Percentiles rank a stretch among this genome's conserved stretches.
phyloP scores from a whole-genome alignment of 164 flowering plant species.

The Macadamia tetraphylla region DNA sequence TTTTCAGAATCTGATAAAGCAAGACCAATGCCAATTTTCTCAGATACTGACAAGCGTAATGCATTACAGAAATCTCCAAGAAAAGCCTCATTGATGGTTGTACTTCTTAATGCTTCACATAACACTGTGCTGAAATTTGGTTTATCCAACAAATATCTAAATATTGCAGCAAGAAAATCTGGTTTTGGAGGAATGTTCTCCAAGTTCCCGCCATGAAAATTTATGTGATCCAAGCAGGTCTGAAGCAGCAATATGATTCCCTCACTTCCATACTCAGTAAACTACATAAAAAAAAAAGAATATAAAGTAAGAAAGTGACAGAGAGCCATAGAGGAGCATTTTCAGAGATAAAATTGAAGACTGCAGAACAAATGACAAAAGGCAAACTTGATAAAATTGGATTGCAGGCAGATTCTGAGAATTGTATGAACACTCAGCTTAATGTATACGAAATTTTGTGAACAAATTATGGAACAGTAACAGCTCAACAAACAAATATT shows the following conservation, averaged over 20 bases:
- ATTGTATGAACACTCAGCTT: too few species aligned
- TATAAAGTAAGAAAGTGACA: too few species aligned
- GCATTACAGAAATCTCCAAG: constrained; percentile 53
- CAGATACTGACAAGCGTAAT: constrained; percentile 49
- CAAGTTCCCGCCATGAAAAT: constrained; percentile 27
- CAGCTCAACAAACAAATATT: too few species aligned
- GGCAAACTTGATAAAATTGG: too few species aligned
- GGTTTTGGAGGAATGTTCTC: constrained; percentile 39
- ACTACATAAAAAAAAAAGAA: constrained; percentile 32
- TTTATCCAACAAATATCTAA: constrained; percentile 48
- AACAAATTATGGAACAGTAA: too few species aligned
- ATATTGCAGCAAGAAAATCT: constrained; percentile 33
- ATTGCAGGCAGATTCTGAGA: too few species aligned
- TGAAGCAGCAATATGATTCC: constrained; percentile 68
- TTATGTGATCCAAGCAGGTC: constrained; percentile 52
- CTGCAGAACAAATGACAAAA: neutral
- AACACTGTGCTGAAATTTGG: constrained; percentile 71
- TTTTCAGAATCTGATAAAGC: constrained; percentile 78
- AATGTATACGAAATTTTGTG: too few species aligned
- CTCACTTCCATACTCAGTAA: constrained; percentile 55
- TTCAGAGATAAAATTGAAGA: too few species aligned
- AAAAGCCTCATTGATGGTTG: constrained; percentile 38
- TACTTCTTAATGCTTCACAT: constrained; percentile 43
- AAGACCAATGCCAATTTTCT: constrained; percentile 76
- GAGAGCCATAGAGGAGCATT: too few species aligned